A percentile compares a stretch with the other conserved stretches of the same genome.
phyloP scores from a whole-genome alignment of 345 rosid genomes.

The Limnanthes douglasii region DNA sequence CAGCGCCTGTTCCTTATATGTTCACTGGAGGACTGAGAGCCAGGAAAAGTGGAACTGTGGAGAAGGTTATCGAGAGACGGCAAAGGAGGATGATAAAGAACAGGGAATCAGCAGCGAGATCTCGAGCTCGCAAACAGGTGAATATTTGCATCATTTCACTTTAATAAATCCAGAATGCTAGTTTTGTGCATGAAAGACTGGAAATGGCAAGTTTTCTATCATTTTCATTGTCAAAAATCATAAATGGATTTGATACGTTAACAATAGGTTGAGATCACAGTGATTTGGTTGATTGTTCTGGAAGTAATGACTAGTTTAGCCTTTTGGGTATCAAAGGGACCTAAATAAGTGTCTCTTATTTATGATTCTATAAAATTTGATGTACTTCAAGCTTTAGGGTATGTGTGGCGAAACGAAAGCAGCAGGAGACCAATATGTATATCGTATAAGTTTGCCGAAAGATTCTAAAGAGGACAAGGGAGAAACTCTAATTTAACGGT shows the following conservation, averaged over 20 bases:
- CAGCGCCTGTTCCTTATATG: conserved; percentile 62
- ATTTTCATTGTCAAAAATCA: not conserved
- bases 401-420: too few species aligned
- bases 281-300: not conserved
- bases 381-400: too few species aligned
- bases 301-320: not conserved
- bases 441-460: too few species aligned
- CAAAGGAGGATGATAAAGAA: conserved; percentile 98
- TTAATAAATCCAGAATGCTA: not conserved
- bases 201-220: not conserved
- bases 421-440: too few species aligned
- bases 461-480: too few species aligned
- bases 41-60: conserved; percentile 53
- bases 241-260: not conserved
- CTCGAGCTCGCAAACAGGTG: conserved; percentile 99
- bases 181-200: not conserved
- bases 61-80: conserved; percentile 97
- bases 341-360: too few species aligned
- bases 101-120: conserved; percentile 95
- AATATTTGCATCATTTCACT: conserved; percentile 1
- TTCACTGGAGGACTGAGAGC: conserved; percentile 65
- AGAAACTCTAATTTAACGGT: too few species aligned
- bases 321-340: not conserved
- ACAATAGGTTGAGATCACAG: not conserved
- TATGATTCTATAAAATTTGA: too few species aligned